These are phyloP conservation scores for Pulicaria dysenterica DNA, from an alignment of 129 eudicot genomes.

Conservation along the genomic window DNA sequence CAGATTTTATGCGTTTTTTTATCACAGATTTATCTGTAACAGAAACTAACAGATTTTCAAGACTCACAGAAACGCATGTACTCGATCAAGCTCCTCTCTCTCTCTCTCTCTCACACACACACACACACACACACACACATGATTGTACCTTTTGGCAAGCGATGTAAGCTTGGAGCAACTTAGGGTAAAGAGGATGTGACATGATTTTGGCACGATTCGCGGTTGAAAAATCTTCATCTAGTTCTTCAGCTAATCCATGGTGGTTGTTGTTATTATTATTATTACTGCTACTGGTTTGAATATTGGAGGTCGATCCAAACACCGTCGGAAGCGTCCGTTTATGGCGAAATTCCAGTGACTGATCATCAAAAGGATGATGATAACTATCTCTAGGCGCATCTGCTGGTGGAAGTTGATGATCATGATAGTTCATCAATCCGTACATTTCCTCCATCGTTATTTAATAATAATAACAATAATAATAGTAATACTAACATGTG, in stretches of 20 bases:
- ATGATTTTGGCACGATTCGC: constrained; percentile 49
- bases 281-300: constrained; percentile 26
- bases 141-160: constrained; percentile 55
- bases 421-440: constrained; percentile 35
- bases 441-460: constrained; percentile 48
- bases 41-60: constrained; percentile 20
- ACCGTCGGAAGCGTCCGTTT: constrained; percentile 33
- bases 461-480: background rate
- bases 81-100: background rate
- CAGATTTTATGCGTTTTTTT: constrained; percentile 18
- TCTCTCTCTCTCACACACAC: constrained; percentile 4
- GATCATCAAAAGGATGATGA: constrained; percentile 13
- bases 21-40: constrained; percentile 41
- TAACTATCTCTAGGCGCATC: constrained; percentile 9
- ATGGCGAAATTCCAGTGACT: constrained; percentile 10
- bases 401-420: constrained; percentile 23
- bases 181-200: constrained; percentile 61
- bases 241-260: constrained; percentile 33
- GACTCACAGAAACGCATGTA: background rate
- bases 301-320: constrained; percentile 29
- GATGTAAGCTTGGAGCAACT: constrained; percentile 53
- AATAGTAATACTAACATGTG: background rate
- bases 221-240: constrained; percentile 33
- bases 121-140: background rate
- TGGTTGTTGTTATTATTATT: background rate